Conservation (phyloP, 2,329 filamentous ascomycete genomes). For the Metarhizium humberi region DNA sequence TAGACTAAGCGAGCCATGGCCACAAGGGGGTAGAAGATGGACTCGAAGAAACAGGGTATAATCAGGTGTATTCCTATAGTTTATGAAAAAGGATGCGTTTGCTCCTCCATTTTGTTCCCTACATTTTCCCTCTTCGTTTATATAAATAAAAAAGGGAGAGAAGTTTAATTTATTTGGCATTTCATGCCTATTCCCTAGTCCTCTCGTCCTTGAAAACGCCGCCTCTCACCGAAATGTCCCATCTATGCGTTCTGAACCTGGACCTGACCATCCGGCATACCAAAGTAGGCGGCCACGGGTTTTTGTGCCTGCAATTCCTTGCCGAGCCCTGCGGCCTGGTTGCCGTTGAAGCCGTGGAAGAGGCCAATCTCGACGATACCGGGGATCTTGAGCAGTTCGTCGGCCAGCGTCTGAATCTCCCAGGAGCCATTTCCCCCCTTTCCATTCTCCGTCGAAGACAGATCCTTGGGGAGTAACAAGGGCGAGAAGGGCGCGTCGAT, state of each 20-base stretch:
- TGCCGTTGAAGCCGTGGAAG: constrained; percentile 75
- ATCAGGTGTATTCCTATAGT: not conserved
- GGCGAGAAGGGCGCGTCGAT: constrained; percentile 84
- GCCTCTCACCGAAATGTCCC: not conserved
- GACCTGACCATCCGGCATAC: constrained; percentile 67
- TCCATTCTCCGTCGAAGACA: constrained; percentile 38
- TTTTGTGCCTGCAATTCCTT: constrained; percentile 69
- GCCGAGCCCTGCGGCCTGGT: constrained; percentile 44
- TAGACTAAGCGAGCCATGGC: not conserved
- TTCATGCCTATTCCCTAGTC: not conserved
- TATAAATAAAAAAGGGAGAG: no score
- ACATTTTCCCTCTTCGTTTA: no score
- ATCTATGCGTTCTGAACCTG: constrained; percentile 17
- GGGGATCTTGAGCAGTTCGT: constrained; percentile 67
- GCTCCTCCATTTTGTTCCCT: no score
- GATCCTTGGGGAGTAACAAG: constrained; percentile 53
- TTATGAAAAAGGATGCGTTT: no score
- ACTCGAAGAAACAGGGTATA: not conserved
- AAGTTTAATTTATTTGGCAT: not conserved
- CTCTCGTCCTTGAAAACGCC: not conserved
- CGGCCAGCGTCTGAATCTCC: constrained; percentile 69
- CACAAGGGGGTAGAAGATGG: not conserved
- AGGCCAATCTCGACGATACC: constrained; percentile 89
- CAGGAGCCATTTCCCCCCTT: constrained; percentile 52
- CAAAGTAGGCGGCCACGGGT: constrained; percentile 91